These are phyloP conservation scores for Boletus reticulatus DNA, from an alignment of 768 basidiomycete genomes.

Conservation along the genomic window DNA sequence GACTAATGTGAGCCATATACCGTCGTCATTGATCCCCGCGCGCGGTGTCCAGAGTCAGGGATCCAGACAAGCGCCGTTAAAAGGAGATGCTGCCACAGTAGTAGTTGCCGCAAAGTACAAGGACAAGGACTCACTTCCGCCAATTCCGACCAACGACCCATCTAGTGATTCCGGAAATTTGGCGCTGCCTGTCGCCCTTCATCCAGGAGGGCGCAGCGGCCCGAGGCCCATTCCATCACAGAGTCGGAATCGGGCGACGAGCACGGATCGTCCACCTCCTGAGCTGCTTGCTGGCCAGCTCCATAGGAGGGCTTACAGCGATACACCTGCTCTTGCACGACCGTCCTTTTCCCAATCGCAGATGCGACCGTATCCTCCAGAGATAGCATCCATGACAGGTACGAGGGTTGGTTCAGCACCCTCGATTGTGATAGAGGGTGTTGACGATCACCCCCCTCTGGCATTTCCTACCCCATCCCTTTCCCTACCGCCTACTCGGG, in stretches of 20 bases:
- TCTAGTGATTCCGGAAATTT: constrained; percentile 16
- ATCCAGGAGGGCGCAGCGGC: constrained; percentile 34
- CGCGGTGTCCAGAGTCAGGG: constrained; percentile 3
- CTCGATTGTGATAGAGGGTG: constrained; percentile 17
- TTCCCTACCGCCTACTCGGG: not conserved
- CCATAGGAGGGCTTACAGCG: constrained; percentile 11
- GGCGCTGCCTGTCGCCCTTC: constrained; percentile 41
- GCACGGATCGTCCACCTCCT: constrained; percentile 5
- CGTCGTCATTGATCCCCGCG: constrained; percentile 25
- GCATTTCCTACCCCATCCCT: constrained; percentile 5
- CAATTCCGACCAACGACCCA: constrained; percentile 35
- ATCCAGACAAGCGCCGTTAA: constrained; percentile 8
- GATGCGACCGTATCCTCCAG: constrained; percentile 6
- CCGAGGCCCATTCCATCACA: constrained; percentile 18
- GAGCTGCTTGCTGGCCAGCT: constrained; percentile 7
- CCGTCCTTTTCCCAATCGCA: constrained; percentile 7
- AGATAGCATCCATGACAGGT: not conserved
- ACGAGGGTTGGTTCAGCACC: constrained; percentile 7
- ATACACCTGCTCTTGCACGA: constrained; percentile 9
- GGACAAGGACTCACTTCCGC: constrained; percentile 36
- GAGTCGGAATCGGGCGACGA: constrained; percentile 11
- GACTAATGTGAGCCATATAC: constrained; percentile 8
- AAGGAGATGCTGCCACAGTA: constrained; percentile 3
- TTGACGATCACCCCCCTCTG: not conserved
- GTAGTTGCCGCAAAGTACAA: constrained; percentile 13